These are phyloP conservation scores for Mortierella claussenii DNA, from an alignment of 192 early-diverging fungal species.

Conservation along the genomic window DNA sequence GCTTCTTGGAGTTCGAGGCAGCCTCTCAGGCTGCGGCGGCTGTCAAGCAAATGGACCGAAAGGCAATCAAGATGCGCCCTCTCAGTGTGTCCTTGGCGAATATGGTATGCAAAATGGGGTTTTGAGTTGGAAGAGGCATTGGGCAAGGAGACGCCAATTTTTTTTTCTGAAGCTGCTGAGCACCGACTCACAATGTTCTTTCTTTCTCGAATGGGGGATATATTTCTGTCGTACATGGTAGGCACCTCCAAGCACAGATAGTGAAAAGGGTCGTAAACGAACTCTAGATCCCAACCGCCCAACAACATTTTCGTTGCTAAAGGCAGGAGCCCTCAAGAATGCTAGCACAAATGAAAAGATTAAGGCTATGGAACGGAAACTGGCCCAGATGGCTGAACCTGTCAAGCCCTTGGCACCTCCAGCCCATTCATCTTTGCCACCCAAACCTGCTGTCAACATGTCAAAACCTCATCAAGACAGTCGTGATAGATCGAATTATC, in stretches of 20 bases:
- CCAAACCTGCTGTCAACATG: constrained; percentile 6
- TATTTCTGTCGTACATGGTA: too few species aligned
- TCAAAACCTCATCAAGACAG: background rate
- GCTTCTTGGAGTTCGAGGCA: constrained; percentile 70
- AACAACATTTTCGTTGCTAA: constrained; percentile 56
- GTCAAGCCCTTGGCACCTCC: background rate
- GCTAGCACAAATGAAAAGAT: constrained; percentile 74
- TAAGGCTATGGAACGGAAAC: constrained; percentile 72
- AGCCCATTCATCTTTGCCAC: constrained; percentile 29
- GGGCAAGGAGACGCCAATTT: constrained; percentile 6
- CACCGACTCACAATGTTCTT: too few species aligned
- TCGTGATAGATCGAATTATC: background rate
- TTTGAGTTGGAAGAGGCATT: too few species aligned
- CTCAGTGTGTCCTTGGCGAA: constrained; percentile 72
- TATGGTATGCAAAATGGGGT: constrained; percentile 60
- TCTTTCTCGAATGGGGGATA: background rate
- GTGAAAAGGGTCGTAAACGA: constrained; percentile 40
- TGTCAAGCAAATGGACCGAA: constrained; percentile 64
- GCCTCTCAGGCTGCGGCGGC: constrained; percentile 63
- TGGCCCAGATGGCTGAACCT: constrained; percentile 56
- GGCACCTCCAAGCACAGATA: constrained; percentile 56
- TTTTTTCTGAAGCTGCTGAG: too few species aligned
- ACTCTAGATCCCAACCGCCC: constrained; percentile 51
- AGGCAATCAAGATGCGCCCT: constrained; percentile 61
- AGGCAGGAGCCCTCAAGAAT: constrained; percentile 59